Evolutionary conservation across 352 stramenopile genomes (phyloP).

Genomic region (Pythium rishiriense): DNA sequence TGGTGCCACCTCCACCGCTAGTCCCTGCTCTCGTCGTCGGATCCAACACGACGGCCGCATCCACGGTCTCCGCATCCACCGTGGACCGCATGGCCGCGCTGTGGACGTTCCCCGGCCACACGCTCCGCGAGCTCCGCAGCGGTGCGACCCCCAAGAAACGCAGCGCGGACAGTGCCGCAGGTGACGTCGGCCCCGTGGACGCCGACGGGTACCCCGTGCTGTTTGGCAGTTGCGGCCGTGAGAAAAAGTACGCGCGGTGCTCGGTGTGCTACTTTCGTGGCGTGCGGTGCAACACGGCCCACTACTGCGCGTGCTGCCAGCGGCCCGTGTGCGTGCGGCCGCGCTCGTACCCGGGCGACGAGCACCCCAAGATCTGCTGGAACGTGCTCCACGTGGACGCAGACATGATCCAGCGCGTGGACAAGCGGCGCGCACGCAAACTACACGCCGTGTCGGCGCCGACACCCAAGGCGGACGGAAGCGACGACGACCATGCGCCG

Average conservation of each 20-base stretch:
- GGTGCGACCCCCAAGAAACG: constrained; percentile 30
- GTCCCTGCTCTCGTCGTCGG: neutral
- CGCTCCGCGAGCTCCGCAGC: constrained; percentile 43
- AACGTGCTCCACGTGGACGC: constrained; percentile 80
- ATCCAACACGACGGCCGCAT: neutral
- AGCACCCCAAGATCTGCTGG: constrained; percentile 78
- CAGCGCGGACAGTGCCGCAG: neutral
- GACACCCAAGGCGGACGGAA: constrained; percentile 3
- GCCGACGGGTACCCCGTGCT: constrained; percentile 50
- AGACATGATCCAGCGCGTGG: constrained; percentile 69
- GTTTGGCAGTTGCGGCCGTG: constrained; percentile 63
- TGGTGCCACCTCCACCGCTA: too few species aligned
- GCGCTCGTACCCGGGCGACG: constrained; percentile 62
- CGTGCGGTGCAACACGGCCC: constrained; percentile 60
- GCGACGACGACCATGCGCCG: constrained; percentile 5
- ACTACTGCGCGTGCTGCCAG: constrained; percentile 74
- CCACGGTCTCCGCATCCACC: neutral
- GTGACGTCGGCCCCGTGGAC: constrained; percentile 31
- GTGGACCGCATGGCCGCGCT: constrained; percentile 56
- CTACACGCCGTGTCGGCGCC: constrained; percentile 28
- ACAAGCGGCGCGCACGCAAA: constrained; percentile 69
- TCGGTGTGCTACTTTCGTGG: constrained; percentile 77
- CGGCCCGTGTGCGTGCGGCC: constrained; percentile 71
- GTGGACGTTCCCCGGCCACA: constrained; percentile 67
- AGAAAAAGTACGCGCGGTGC: constrained; percentile 71